phyloP scores from a whole-genome alignment of 805 yeast genomes.

The Ogataea angusta region DNA sequence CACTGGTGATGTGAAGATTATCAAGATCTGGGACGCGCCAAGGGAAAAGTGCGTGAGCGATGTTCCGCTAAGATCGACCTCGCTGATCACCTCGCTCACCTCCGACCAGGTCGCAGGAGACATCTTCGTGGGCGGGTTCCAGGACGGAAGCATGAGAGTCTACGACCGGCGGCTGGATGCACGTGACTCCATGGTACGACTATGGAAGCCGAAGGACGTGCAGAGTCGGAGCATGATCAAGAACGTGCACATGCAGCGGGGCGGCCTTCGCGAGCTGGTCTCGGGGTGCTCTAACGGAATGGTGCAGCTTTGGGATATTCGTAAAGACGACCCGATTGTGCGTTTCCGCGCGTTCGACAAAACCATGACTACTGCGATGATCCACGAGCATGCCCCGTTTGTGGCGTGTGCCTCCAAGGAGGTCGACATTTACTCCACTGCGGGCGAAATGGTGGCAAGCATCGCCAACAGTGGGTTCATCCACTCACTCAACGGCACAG shows the following conservation, averaged over 20 bases:
- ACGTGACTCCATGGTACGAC: slow-evolving; percentile 77
- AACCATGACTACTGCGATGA: slow-evolving; percentile 64
- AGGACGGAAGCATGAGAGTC: slow-evolving; percentile 83
- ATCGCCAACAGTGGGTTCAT: slow-evolving; percentile 38
- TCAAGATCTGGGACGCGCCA: slow-evolving; percentile 95
- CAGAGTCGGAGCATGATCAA: slow-evolving; percentile 40
- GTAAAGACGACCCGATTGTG: slow-evolving; percentile 67
- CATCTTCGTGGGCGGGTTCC: slow-evolving; percentile 85
- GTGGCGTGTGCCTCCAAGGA: slow-evolving; percentile 83
- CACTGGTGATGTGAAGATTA: slow-evolving; percentile 91
- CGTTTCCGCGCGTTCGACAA: slow-evolving; percentile 53
- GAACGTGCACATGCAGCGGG: slow-evolving; percentile 92
- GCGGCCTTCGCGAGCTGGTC: slow-evolving; percentile 86
- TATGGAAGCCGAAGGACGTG: slow-evolving; percentile 59
- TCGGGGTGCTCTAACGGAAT: slow-evolving; percentile 81
- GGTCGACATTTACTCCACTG: slow-evolving; percentile 79
- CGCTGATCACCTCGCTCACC: slow-evolving; percentile 83
- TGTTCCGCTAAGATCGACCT: slow-evolving; percentile 86
- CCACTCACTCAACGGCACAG: slow-evolving; percentile 44
- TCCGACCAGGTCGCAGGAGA: slow-evolving; percentile 96
- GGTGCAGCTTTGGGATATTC: slow-evolving; percentile 87
- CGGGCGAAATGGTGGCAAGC: slow-evolving; percentile 68
- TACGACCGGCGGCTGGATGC: slow-evolving; percentile 87
- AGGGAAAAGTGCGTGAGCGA: slow-evolving; percentile 82
- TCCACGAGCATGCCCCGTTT: slow-evolving; percentile 96